These are phyloP conservation scores for Phytopythium mirpurense DNA, from an alignment of 352 stramenopile genomes.

Conservation along the genomic window DNA sequence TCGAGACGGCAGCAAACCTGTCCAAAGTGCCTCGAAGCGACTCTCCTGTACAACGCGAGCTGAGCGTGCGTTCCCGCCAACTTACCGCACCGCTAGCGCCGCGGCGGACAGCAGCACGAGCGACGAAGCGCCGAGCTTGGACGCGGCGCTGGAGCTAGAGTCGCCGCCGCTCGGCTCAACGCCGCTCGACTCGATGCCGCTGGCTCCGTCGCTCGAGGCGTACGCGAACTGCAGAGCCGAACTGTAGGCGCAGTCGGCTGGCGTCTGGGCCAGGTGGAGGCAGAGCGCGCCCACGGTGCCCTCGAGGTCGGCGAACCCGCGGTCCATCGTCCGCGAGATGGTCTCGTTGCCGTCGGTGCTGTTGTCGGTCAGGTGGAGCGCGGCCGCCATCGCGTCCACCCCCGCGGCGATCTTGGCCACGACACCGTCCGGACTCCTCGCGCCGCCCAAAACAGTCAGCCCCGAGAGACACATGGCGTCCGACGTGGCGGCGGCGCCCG, in stretches of 20 bases:
- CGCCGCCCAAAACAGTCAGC: constrained; percentile 9
- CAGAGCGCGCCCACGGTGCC: constrained; percentile 1
- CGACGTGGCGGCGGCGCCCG: not conserved
- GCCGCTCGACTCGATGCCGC: not conserved
- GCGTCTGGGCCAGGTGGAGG: constrained; percentile 5
- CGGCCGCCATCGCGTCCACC: constrained; percentile 9
- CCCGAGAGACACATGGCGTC: constrained; percentile 10
- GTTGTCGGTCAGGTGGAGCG: constrained; percentile 1
- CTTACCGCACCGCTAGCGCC: not conserved
- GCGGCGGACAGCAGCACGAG: not conserved
- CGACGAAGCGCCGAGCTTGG: not conserved
- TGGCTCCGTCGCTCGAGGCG: constrained; percentile 5
- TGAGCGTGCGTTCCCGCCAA: too few species aligned
- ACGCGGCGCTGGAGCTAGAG: not conserved
- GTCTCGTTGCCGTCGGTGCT: constrained; percentile 1
- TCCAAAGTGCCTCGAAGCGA: too few species aligned
- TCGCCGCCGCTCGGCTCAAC: too few species aligned
- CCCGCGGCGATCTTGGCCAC: constrained; percentile 5
- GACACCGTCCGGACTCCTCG: constrained; percentile 1
- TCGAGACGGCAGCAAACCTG: too few species aligned
- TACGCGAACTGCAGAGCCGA: constrained; percentile 9
- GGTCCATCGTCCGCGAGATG: constrained; percentile 5
- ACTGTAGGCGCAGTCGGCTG: constrained; percentile 7
- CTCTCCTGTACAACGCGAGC: too few species aligned
- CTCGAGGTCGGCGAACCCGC: constrained; percentile 9